phyloP scores from a whole-genome alignment of 106 monocot species.

The Dioscorea dumetorum region DNA sequence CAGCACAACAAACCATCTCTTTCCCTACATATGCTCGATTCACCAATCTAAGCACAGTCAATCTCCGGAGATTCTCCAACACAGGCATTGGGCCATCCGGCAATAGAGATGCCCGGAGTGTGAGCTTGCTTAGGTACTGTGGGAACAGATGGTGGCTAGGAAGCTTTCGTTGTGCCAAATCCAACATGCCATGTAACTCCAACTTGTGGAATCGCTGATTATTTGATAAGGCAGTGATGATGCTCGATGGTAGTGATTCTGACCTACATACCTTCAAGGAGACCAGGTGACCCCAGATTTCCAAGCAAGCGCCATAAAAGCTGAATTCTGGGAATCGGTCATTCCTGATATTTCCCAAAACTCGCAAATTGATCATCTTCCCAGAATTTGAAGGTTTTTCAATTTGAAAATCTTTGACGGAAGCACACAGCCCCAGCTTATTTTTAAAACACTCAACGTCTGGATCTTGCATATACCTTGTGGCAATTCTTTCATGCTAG shows the following conservation, averaged over 20 bases:
- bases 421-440: neutral
- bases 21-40: conserved; percentile 1
- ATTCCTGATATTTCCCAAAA: neutral
- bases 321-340: neutral
- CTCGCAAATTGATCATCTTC: neutral
- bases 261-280: conserved; percentile 1
- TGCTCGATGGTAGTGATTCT: neutral
- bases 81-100: conserved; percentile 17
- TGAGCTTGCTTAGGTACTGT: conserved; percentile 3
- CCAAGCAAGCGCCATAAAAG: neutral
- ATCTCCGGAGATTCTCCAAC: conserved; percentile 12
- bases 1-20: conserved; percentile 1
- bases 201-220: neutral
- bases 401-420: neutral
- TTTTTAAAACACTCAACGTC: neutral
- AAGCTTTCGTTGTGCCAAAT: neutral
- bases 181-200: neutral
- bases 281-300: neutral
- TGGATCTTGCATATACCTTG: neutral
- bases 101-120: neutral
- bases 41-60: conserved; percentile 1
- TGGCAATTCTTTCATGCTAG: neutral
- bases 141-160: neutral
- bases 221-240: neutral
- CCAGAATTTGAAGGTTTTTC: neutral